A percentile compares a stretch with the other conserved stretches of the same genome.
phyloP scores from a whole-genome alignment of 2,329 filamentous ascomycete genomes.

The Claviceps pusilla region DNA sequence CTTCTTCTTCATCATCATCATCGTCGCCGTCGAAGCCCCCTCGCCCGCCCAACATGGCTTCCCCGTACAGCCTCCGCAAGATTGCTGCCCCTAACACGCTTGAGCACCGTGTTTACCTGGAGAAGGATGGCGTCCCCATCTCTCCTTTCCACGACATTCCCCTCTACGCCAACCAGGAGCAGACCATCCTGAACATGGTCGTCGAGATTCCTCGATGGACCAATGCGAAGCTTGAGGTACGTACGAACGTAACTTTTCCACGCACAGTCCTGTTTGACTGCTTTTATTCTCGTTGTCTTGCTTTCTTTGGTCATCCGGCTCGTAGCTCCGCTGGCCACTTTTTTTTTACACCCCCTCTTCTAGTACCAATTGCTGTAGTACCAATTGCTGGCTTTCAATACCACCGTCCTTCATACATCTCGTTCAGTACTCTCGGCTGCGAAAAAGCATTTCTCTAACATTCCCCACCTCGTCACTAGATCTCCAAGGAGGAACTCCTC shows the following conservation, averaged over 20 bases:
- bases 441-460: slow-evolving; percentile 10
- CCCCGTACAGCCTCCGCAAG: slow-evolving; percentile 67
- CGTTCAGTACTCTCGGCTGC: not conserved
- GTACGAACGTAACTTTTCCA: slow-evolving; percentile 14
- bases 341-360: not conserved
- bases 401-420: not conserved
- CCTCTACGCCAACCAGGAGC: slow-evolving; percentile 89
- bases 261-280: not conserved
- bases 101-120: slow-evolving; percentile 93
- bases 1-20: slow-evolving; percentile 6
- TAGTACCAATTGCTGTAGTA: not conserved
- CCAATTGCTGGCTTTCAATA: not conserved
- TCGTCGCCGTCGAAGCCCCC: slow-evolving; percentile 1
- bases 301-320: not conserved
- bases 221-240: slow-evolving; percentile 97
- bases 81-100: slow-evolving; percentile 80
- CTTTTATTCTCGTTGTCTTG: not conserved
- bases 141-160: slow-evolving; percentile 98
- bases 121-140: slow-evolving; percentile 88
- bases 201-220: slow-evolving; percentile 99
- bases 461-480: slow-evolving; percentile 37
- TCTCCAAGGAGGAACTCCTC: slow-evolving; percentile 95
- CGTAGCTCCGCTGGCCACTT: not conserved
- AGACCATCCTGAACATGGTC: slow-evolving; percentile 96
- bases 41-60: slow-evolving; percentile 33